phyloP scores from a whole-genome alignment of 805 yeast genomes.

The Ogataea ramenticola region DNA sequence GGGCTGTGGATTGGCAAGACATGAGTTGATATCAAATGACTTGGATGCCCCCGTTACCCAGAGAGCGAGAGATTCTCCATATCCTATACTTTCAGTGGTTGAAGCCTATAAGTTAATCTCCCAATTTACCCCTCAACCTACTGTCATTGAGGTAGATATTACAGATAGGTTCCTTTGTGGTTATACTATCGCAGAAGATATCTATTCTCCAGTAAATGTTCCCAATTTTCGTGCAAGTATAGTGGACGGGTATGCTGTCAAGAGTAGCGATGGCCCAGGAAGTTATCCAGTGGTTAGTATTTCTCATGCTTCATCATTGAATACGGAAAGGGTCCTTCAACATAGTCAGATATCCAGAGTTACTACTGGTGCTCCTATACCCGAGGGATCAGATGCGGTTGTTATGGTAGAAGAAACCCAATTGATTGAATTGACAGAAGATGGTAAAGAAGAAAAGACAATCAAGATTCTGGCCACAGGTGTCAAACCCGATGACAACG shows the following conservation, averaged over 20 bases:
- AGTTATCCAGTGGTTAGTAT: conserved; percentile 31
- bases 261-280: conserved; percentile 38
- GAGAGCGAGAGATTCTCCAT: conserved; percentile 42
- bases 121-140: conserved; percentile 25
- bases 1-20: conserved; percentile 29
- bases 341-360: conserved; percentile 36
- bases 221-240: conserved; percentile 48
- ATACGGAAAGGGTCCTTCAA: conserved; percentile 6
- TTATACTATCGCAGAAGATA: conserved; percentile 34
- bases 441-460: conserved; percentile 34
- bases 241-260: conserved; percentile 50
- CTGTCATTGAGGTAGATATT: conserved; percentile 16
- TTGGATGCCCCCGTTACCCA: conserved; percentile 29
- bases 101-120: conserved; percentile 31
- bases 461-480: conserved; percentile 32
- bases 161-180: conserved; percentile 28
- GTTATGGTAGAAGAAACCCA: conserved; percentile 48
- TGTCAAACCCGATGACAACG: conserved; percentile 35
- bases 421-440: conserved; percentile 25
- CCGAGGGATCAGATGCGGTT: conserved; percentile 46
- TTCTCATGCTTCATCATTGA: conserved; percentile 34
- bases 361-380: conserved; percentile 53
- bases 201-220: conserved; percentile 30
- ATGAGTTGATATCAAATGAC: conserved; percentile 28
- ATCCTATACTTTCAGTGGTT: conserved; percentile 35